Evolutionary conservation across 257 asterid genomes (phyloP).

Genomic region (Forsythia suspensa): DNA sequence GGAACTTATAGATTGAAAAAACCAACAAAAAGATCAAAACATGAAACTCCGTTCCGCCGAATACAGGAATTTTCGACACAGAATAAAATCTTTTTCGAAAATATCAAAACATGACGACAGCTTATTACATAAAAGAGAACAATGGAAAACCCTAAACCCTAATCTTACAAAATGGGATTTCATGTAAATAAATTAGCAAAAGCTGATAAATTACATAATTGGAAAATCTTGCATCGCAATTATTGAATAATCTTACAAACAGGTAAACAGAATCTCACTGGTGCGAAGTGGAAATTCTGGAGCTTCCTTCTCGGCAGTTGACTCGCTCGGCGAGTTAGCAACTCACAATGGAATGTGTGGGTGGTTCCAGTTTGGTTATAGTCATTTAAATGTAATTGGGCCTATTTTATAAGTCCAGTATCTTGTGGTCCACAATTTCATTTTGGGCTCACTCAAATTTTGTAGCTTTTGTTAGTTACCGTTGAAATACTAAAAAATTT

Average conservation of each 20-base stretch:
- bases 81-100: not conserved
- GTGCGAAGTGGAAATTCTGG: not conserved
- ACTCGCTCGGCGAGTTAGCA: conserved; percentile 1
- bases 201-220: conserved; percentile 1
- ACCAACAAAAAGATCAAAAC: not conserved
- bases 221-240: not conserved
- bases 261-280: not conserved
- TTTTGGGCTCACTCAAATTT: not conserved
- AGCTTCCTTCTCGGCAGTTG: not conserved
- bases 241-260: conserved; percentile 26
- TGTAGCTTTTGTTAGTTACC: no score
- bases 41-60: not conserved
- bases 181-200: conserved; percentile 6
- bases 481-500: no score
- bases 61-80: not conserved
- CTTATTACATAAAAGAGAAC: not conserved
- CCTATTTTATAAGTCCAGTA: not conserved
- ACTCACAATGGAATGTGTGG: not conserved
- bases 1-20: conserved; percentile 4
- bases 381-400: not conserved
- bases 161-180: conserved; percentile 8
- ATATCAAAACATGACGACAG: not conserved
- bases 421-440: not conserved
- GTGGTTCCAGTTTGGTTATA: not conserved
- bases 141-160: conserved; percentile 36